phyloP scores from a whole-genome alignment of 2,329 filamentous ascomycete genomes.

The Sporothrix brasiliensis region DNA sequence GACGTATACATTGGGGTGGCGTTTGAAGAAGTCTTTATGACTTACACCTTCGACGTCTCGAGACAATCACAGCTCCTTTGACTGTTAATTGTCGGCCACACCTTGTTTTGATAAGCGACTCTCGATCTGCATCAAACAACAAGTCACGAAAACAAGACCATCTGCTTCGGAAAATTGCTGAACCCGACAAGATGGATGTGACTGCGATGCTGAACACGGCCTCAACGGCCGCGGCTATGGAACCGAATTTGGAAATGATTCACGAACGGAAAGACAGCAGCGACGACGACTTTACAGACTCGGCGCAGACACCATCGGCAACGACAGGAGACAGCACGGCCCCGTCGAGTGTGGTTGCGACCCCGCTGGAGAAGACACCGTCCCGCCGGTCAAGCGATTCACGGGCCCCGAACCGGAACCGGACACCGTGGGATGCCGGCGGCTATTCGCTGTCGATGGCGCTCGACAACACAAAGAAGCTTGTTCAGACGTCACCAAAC shows the following conservation, averaged over 20 bases:
- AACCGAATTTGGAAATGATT: not conserved
- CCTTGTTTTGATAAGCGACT: not conserved
- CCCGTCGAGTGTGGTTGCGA: constrained; percentile 40
- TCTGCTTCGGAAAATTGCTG: not conserved
- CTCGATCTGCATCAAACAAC: not conserved
- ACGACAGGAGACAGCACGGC: constrained; percentile 37
- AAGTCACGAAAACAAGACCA: not conserved
- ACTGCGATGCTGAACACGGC: constrained; percentile 48
- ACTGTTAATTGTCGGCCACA: not conserved
- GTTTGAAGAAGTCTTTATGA: not conserved
- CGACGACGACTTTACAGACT: constrained; percentile 34
- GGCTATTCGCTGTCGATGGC: constrained; percentile 53
- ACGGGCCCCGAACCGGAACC: constrained; percentile 42
- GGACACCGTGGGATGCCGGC: constrained; percentile 56
- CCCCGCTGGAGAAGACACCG: constrained; percentile 41
- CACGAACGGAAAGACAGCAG: constrained; percentile 27
- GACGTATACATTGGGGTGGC: not conserved
- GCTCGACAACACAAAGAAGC: constrained; percentile 47
- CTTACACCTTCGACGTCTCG: not conserved
- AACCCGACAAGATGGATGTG: constrained; percentile 46
- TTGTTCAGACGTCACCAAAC: constrained; percentile 37
- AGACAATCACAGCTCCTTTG: not conserved
- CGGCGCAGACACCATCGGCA: constrained; percentile 38
- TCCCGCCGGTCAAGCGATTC: constrained; percentile 41
- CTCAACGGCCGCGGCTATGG: constrained; percentile 38